These are phyloP conservation scores for Tetraselmis chui DNA, from an alignment of 139 green algal genomes.

Conservation along the genomic window DNA sequence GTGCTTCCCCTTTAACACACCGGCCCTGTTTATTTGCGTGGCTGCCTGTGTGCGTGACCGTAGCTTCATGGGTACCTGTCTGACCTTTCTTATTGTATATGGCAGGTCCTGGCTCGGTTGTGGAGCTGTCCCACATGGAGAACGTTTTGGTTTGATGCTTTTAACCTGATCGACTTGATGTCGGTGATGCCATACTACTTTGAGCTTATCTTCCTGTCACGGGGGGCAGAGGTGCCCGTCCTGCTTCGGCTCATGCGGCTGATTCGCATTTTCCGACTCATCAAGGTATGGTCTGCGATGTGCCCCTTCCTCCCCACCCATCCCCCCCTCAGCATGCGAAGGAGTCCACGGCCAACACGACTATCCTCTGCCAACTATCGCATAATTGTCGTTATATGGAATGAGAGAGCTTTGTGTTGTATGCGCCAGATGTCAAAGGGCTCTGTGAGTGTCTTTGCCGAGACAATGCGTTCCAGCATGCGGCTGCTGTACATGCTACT, in stretches of 20 bases:
- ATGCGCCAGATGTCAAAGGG: not conserved
- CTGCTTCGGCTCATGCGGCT: constrained; percentile 34
- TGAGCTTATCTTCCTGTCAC: not conserved
- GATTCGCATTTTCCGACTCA: constrained; percentile 29
- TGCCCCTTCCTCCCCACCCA: too few species aligned
- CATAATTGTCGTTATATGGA: too few species aligned
- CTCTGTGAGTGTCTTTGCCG: not conserved
- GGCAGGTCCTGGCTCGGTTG: not conserved
- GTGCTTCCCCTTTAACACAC: too few species aligned
- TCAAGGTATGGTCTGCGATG: too few species aligned
- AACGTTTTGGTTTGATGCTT: not conserved
- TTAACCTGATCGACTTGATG: constrained; percentile 41
- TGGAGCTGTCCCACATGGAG: not conserved
- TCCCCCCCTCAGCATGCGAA: too few species aligned
- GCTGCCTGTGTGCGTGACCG: too few species aligned
- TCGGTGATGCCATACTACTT: constrained; percentile 37
- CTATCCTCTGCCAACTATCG: too few species aligned
- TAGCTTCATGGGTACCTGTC: too few species aligned
- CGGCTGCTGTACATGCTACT: constrained; percentile 28
- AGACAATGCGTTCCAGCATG: not conserved
- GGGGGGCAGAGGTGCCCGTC: not conserved
- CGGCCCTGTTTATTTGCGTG: too few species aligned
- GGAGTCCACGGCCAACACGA: too few species aligned
- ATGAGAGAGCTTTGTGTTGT: too few species aligned
- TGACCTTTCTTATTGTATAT: too few species aligned